Evolutionary conservation across 495 filamentous ascomycete species (phyloP), one percentile per base, ranked within the genome.

Genomic region (Rhizodiscina lignyota): DNA sequence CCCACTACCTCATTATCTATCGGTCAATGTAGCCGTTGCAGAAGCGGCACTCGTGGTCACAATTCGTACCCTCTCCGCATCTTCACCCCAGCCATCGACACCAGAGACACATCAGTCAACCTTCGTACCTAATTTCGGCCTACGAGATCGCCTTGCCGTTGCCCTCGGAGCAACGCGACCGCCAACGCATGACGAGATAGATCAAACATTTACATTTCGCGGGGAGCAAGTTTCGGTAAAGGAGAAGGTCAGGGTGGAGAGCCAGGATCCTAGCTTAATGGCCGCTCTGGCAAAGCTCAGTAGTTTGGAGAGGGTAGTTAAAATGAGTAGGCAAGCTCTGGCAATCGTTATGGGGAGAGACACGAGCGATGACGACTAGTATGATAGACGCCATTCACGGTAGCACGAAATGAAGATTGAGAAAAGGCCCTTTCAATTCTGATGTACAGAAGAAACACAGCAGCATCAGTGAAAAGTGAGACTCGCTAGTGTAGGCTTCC

Each of bases 241-340:
- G 42, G 89, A 96, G 47, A 93, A 94, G 54, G 70, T 97, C 6
- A 67, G 73, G 20, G 82, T 96, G 4, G 89, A 94, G 59, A 86
- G 74, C 38, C 81, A 85, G 37, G 89, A 97, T 50, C 91, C 89
- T 21, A 83, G 74, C 50, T 44, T 97, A 42, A 70, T 97, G 59
- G 72, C 77, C n/a, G 63, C 86, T 12, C 77, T 81, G 60, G 79
- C 83, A 3, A 97, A 97, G 58, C 54, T 97, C 56, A 75, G 67
- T 19, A 83, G 82, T 16, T 52, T 96, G 37, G 77, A 83, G 34
- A 73, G 86, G 48, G 70, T 70, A 36, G 63, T 94, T 6, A 62
- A 54, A 36, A 59, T 76, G 37, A 75, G 74, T 49, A 67, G 82
- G 39, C 54, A 67, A 44, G 77, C 77, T n/a, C 53, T 96, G 49